phyloP scores from a whole-genome alignment of 1,139 yeast genomes.

The Zygosaccharomyces sapae region DNA sequence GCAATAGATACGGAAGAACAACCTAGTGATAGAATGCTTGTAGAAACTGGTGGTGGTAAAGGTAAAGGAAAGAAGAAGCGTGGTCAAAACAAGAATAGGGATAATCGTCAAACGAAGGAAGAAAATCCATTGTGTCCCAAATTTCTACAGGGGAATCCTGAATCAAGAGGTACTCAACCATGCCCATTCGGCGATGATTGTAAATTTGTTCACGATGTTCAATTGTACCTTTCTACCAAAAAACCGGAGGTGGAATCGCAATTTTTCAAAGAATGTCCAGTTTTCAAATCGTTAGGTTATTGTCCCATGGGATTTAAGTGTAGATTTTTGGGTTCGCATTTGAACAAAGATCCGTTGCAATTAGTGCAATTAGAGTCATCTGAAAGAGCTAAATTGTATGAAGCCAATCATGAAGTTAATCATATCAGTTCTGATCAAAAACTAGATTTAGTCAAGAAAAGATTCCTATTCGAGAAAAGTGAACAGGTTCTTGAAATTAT shows the following conservation, averaged over 20 bases:
- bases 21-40: constrained; percentile 34
- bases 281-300: constrained; percentile 70
- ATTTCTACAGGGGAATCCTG: constrained; percentile 47
- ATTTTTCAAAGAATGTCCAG: constrained; percentile 70
- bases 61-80: constrained; percentile 50
- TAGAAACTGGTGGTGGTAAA: constrained; percentile 39
- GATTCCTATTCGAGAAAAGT: constrained; percentile 53
- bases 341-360: constrained; percentile 45
- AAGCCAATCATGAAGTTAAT: constrained; percentile 60
- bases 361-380: constrained; percentile 43
- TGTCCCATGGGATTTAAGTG: constrained; percentile 93
- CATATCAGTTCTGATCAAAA: constrained; percentile 53
- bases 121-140: constrained; percentile 63
- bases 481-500: constrained; percentile 52
- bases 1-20: constrained; percentile 46
- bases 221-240: constrained; percentile 58
- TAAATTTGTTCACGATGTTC: constrained; percentile 70
- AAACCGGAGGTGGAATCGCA: constrained; percentile 55
- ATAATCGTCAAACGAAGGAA: constrained; percentile 66
- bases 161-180: constrained; percentile 35
- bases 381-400: constrained; percentile 33
- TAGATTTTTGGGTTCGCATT: constrained; percentile 83
- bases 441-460: constrained; percentile 57
- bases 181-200: constrained; percentile 77
- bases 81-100: constrained; percentile 90